Evolutionary conservation across 2,329 filamentous ascomycete species (phyloP).

Genomic region (Phyllosticta capitalensis): DNA sequence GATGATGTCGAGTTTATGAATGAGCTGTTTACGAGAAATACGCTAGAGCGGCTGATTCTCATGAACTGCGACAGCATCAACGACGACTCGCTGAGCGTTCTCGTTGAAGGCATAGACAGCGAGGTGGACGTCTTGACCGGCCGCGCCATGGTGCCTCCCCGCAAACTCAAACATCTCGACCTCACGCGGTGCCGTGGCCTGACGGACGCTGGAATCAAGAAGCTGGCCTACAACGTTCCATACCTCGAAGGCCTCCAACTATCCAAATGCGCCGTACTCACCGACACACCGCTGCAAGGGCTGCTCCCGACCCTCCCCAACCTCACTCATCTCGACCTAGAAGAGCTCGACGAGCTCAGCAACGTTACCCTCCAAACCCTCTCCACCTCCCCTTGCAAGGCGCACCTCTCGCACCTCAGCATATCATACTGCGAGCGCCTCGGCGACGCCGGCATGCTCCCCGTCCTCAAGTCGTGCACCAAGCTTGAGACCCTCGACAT

Average conservation of each 20-base stretch:
- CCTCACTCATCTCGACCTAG: slow-evolving; percentile 79
- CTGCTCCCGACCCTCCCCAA: slow-evolving; percentile 66
- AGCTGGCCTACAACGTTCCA: slow-evolving; percentile 65
- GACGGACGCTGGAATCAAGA: slow-evolving; percentile 61
- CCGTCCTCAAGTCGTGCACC: slow-evolving; percentile 66
- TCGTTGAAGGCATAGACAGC: slow-evolving; percentile 67
- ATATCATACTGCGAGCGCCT: slow-evolving; percentile 84
- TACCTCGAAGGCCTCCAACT: slow-evolving; percentile 75
- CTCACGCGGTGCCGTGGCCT: slow-evolving; percentile 68
- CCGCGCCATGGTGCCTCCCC: slow-evolving; percentile 62
- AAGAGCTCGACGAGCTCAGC: slow-evolving; percentile 70
- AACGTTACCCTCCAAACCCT: slow-evolving; percentile 67
- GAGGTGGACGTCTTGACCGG: slow-evolving; percentile 75
- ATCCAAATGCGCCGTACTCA: slow-evolving; percentile 64
- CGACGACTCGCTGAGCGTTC: slow-evolving; percentile 61
- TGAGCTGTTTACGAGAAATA: slow-evolving; percentile 70
- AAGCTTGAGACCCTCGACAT: slow-evolving; percentile 65
- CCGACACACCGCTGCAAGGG: slow-evolving; percentile 60
- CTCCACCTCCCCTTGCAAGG: slow-evolving; percentile 64
- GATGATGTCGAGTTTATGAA: slow-evolving; percentile 62
- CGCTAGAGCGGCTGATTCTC: slow-evolving; percentile 70
- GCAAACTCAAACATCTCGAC: slow-evolving; percentile 75
- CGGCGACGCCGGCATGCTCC: slow-evolving; percentile 74
- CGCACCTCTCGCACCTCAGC: slow-evolving; percentile 66
- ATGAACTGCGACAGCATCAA: slow-evolving; percentile 70